Evolutionary conservation across 31 red algal genomes (phyloP), one percentile per base, ranked within the genome.

Genomic region (Asparagopsis taxiformis): DNA sequence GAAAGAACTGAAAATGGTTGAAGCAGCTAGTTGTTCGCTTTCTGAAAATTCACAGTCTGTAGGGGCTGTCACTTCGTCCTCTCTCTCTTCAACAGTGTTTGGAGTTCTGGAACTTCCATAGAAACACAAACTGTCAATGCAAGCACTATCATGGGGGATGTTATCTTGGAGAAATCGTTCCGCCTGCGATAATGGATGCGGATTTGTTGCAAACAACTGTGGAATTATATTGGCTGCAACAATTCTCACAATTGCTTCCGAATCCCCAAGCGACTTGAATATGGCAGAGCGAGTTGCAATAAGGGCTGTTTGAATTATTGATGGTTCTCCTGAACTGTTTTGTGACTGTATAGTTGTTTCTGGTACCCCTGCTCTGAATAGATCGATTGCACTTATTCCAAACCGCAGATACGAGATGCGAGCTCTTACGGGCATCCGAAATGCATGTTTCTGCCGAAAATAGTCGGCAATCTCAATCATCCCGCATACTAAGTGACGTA

Each of bases 391-490:
- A 4, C 69, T 61, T 32, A 66, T 9, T 22, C 69, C 77, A 54
- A 80, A 69, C 38, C 53, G 41, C 29, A 81, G 26, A 46, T 75
- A 90, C 26, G 51, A 11, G 22, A 79, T 59, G 5, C 77, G 30
- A 30, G 70, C 65, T 26, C 7, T 36, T 34, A 74, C 43, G 22
- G 86, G 86, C 74, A 90, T 76, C 61, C 86, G 44, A 59, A 81
- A 90, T 4, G 75, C 74, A 63, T 81, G 69, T 35, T 60, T 31
- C 1, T 37, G 56, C 62, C 77, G 57, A 67, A 90, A 81, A 54
- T 78, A 59, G 37, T 90, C 86, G 0, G 70, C 41, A 65, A 56
- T 43, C 9, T 58, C 55, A 37, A 81, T 41, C 49, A 90, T 74
- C 5, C 59, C 58, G 8, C 68, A 10, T 32, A 81, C 38, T 19